These are phyloP conservation scores for Coniochaeta ligniaria DNA, from an alignment of 2,329 filamentous ascomycete genomes.

Conservation along the genomic window DNA sequence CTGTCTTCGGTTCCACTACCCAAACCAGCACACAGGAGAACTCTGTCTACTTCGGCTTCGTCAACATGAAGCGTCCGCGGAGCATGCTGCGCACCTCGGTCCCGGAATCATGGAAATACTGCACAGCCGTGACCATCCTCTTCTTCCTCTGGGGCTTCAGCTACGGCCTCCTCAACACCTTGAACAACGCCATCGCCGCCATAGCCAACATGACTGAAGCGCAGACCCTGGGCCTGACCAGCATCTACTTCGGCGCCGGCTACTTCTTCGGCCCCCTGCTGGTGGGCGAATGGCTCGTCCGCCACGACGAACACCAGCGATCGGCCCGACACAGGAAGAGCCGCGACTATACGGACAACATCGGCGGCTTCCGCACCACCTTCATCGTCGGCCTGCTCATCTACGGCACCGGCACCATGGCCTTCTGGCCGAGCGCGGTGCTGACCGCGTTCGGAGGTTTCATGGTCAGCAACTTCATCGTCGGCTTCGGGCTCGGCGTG, in stretches of 20 bases:
- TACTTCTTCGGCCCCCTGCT: constrained; percentile 65
- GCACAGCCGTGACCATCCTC: constrained; percentile 67
- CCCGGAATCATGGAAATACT: constrained; percentile 62
- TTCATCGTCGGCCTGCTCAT: constrained; percentile 72
- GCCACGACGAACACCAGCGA: constrained; percentile 56
- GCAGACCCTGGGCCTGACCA: constrained; percentile 61
- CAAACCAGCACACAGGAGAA: constrained; percentile 22
- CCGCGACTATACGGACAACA: constrained; percentile 28
- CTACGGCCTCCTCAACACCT: constrained; percentile 76
- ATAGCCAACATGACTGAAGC: constrained; percentile 54
- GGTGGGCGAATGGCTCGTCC: constrained; percentile 63
- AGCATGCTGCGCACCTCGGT: constrained; percentile 61
- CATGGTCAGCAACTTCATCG: constrained; percentile 65
- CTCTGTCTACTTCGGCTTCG: constrained; percentile 66
- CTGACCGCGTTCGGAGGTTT: constrained; percentile 71
- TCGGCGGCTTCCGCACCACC: constrained; percentile 68
- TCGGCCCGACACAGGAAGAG: constrained; percentile 24
- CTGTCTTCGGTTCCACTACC: background rate
- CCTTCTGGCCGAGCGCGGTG: constrained; percentile 78
- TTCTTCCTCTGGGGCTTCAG: constrained; percentile 90
- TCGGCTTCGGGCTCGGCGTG: constrained; percentile 68
- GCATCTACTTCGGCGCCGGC: constrained; percentile 62
- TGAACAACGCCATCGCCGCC: constrained; percentile 64
- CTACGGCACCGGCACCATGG: constrained; percentile 71
- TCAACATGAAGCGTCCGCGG: constrained; percentile 62